Base-by-base conservation (phyloP, 306 rosid genomes). In the Trifolium fragiferum region DNA sequence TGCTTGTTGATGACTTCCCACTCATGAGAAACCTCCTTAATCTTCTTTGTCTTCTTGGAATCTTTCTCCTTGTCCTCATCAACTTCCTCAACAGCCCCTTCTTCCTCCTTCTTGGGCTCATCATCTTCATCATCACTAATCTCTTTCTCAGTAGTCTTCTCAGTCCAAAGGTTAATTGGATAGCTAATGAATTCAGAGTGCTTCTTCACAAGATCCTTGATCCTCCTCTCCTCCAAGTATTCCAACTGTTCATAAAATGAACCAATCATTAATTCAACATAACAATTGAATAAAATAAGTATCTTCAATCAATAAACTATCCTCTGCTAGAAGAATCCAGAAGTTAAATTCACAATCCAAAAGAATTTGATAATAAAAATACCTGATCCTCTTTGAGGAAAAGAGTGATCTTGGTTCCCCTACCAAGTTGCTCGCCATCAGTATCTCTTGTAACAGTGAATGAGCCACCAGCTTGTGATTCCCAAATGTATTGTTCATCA, bases 321-420 rank as follows among this genome's bases (percentile, higher is more conserved):
- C 4, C n/a, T 13, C 16, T 44, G 7, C 50, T 44, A 13, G 49
- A 4, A 4, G 12, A 43, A 1, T 12, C 2, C n/a, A 43, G 50
- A 43, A 43, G 49, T 43, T 43, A 4, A 43, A 11, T 11, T 44
- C 7, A 44, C 2, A 44, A 44, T 11, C 5, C 6, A 43, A 2
- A 12, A 43, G 49, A 44, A 44, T 44, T 43, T 3, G n/a, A 40
- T 40, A 10, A 9, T 2, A 9, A 8, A 40, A 44, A 16, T 44
- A 89, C 91, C 94, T 89, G 95, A 19, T 89, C 95, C 76, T 89
- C 92, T 72, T 89, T 89, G 19, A 89, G 90, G 86, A 82, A 87
- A 3, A 89, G 90, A 10, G 91, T 89, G 23, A 89, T 89, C 86
- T 89, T 87, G 8, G 95, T 87, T 6, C 95, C 95, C 23, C 95